Evolutionary conservation across 2,329 filamentous ascomycete genomes (phyloP), one percentile per base, ranked within the genome.

Genomic region (Tolypocladium cylindrosporum): DNA sequence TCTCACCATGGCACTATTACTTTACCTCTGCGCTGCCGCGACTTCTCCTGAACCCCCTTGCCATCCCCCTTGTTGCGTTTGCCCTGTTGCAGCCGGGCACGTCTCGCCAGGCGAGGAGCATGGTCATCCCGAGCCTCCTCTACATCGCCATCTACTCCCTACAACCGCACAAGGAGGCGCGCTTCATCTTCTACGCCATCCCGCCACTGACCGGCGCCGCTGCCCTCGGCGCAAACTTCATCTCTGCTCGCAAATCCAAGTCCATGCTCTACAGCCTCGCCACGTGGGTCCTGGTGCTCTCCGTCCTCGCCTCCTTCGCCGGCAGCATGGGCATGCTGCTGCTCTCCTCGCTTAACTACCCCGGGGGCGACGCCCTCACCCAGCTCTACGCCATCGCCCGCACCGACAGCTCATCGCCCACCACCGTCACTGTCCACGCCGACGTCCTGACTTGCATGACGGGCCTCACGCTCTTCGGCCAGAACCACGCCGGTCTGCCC

Each of bases 111-210:
- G 76, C 78, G 0, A 68, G 72, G 19, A 74, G 76, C 8, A 66
- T 90, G 0, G 77, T 89, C 4, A 65, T 87, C 2, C 91, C 94
- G 0, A 80, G 83, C 11, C 63, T 95, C 1, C 71, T 82, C 37
- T 99, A 92, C 71, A 79, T 95, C 24, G 80, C 80, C 5, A 72
- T 95, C 50, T 97, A 96, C 77, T 96, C 91, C 62, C 66, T 91
- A 55, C 88, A 96, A 61, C 92, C 93, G 0, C 94, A 99, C 76
- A 99, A 99, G 71, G 94, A 99, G 75, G 89, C 91, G 70, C 89
- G 94, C 21, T 99, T 99, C 77, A 87, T 99, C 64, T 85, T 97
- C 66, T 97, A 97, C 74, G 80, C 85, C 56, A 79, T 96, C 31
- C 94, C 94, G 0, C 80, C 87, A 0, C 76, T 97, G 37, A 96